phyloP scores from a whole-genome alignment of 192 early-diverging fungal species.

The Gigaspora rosea region DNA sequence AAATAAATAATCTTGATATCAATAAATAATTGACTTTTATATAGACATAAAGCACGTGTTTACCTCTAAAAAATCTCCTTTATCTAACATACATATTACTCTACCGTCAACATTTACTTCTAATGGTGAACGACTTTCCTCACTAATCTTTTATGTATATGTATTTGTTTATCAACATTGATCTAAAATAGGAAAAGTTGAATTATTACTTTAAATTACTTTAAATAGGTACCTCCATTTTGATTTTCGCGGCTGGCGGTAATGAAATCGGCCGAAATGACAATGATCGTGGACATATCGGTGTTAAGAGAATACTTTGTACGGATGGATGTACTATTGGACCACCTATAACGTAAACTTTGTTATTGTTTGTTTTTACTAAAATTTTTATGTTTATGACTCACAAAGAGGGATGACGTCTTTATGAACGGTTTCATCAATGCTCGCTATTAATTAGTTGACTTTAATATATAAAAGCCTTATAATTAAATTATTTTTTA shows the following conservation, averaged over 20 bases:
- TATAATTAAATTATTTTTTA: too few relatives aligned
- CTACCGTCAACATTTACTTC: constrained; percentile 81
- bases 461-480: too few relatives aligned
- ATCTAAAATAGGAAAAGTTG: too few relatives aligned
- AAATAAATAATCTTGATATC: background rate
- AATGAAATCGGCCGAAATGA: constrained; percentile 83
- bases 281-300: constrained; percentile 82
- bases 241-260: constrained; percentile 65
- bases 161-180: background rate
- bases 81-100: constrained; percentile 66
- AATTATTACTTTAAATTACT: background rate
- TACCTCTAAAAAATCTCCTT: constrained; percentile 65
- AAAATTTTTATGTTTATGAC: too few relatives aligned
- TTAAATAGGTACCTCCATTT: constrained; percentile 51
- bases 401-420: too few relatives aligned
- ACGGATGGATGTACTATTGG: constrained; percentile 83
- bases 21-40: constrained; percentile 24
- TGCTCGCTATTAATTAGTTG: too few relatives aligned
- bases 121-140: constrained; percentile 60
- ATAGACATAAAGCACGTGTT: too few relatives aligned
- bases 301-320: constrained; percentile 71
- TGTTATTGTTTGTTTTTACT: too few relatives aligned
- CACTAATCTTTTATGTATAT: constrained; percentile 45
- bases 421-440: background rate
- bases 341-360: constrained; percentile 48